phyloP scores from a whole-genome alignment of 441 rosid species.

The Gossypium trilobum region DNA sequence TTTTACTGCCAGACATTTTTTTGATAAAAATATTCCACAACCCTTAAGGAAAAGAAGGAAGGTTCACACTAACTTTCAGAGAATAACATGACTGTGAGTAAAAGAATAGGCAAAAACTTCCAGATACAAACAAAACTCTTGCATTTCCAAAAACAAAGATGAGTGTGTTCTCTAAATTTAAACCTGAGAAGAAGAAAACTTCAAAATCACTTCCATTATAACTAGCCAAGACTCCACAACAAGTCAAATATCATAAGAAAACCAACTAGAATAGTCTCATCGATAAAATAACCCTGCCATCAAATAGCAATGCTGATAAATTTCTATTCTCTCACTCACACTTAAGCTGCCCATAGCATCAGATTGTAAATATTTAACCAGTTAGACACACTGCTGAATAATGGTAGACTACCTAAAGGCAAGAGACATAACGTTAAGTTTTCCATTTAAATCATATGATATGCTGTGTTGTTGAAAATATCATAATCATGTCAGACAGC shows the following conservation, averaged over 20 bases:
- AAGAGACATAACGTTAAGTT: neutral
- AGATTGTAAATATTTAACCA: neutral
- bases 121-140: neutral
- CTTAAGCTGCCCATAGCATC: neutral
- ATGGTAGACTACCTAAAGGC: neutral
- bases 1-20: neutral
- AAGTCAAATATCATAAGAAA: neutral
- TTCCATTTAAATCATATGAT: neutral
- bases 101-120: neutral
- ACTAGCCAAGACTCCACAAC: neutral
- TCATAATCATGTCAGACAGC: neutral
- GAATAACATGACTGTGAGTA: neutral
- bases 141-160: neutral
- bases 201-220: neutral
- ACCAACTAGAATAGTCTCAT: slow-evolving; percentile 6
- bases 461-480: neutral
- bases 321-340: neutral
- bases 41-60: neutral
- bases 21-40: neutral
- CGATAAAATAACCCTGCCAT: neutral
- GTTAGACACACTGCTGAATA: neutral
- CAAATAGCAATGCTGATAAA: neutral
- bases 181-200: neutral
- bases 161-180: neutral
- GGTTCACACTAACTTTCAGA: neutral